Evolutionary conservation across 306 rosid genomes (phyloP), one percentile per base, ranked within the genome.

Genomic region (Prunus salicina): DNA sequence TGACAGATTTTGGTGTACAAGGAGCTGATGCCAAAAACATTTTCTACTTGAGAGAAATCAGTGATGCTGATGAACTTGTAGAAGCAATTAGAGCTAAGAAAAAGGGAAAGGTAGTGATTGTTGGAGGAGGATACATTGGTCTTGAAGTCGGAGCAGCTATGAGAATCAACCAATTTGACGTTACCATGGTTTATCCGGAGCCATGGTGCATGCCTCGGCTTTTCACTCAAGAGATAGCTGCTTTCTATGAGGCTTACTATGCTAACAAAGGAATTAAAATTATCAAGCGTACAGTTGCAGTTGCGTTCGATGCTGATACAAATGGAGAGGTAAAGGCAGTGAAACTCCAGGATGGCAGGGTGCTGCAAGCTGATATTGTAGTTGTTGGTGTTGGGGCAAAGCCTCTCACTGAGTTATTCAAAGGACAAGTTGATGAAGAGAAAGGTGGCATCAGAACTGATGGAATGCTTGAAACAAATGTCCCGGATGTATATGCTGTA

Each of bases 41-140:
- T 47, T 78, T 83, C 67, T 80, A 75, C 78, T 74, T 86, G 80
- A 86, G 89, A 79, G 83, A 86, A 70, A 69, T 83, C 7, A 65
- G 81, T 13, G 89, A 83, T 56, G 89, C 89, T 6, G 81, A 86
- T 3, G 66, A 74, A 52, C 68, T 86, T 53, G 74, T 80, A 24
- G 76, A 75, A 76, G 75, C 71, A 72, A 78, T 83, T 22, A 78
- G 47, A 46, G 55, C 67, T 32, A 86, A 80, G 82, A 78, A 76
- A 45, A 78, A 71, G 18, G 77, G 81, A 7, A 86, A 81, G 28
- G 87, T 64, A 20, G 85, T 86, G 65, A 55, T 86, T 27, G 53
- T 86, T 63, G 87, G 87, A 80, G 89, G 86, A 38, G 87, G 89
- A 43, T 83, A 83, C 73, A 86, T 80, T 6, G 86, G 89, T 10